Conservation (phyloP, 345 rosid species). For the Streptanthus diversifolius region DNA sequence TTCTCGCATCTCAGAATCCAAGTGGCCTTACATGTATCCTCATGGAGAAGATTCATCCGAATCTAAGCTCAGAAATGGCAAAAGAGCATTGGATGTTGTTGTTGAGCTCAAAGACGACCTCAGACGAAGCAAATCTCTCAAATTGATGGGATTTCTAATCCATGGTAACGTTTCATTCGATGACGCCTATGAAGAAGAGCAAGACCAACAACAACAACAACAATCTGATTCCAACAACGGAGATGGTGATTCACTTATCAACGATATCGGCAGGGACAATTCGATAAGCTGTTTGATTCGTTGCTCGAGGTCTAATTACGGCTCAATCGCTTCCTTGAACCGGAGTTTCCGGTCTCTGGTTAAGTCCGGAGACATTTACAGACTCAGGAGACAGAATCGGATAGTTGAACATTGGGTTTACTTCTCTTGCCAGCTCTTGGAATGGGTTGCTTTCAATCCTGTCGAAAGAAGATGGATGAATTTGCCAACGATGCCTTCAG, state of each 20-base stretch:
- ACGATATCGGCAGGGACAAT: constrained; percentile 61
- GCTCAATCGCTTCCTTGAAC: constrained; percentile 41
- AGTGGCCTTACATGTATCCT: constrained; percentile 52
- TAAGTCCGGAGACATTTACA: constrained; percentile 47
- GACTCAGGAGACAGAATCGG: constrained; percentile 40
- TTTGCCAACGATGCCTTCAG: constrained; percentile 54
- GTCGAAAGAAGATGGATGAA: constrained; percentile 50
- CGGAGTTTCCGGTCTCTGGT: constrained; percentile 45
- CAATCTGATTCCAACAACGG: constrained; percentile 18
- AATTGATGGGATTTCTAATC: neutral
- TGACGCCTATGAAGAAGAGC: neutral
- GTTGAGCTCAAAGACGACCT: constrained; percentile 9
- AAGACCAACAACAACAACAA: neutral
- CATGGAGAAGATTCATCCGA: constrained; percentile 27
- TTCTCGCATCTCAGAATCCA: constrained; percentile 62
- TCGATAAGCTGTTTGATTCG: constrained; percentile 57
- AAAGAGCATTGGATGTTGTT: constrained; percentile 40
- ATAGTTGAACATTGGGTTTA: constrained; percentile 73
- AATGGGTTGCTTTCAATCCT: constrained; percentile 87
- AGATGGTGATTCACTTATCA: constrained; percentile 45
- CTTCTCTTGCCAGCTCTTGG: constrained; percentile 58
- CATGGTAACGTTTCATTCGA: neutral
- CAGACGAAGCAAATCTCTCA: constrained; percentile 35
- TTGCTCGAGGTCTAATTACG: constrained; percentile 60
- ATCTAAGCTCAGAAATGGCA: constrained; percentile 33